A percentile compares a stretch with the other conserved stretches of the same genome.
phyloP scores from a whole-genome alignment of 805 yeast species.

The Starmerella vaccinii region DNA sequence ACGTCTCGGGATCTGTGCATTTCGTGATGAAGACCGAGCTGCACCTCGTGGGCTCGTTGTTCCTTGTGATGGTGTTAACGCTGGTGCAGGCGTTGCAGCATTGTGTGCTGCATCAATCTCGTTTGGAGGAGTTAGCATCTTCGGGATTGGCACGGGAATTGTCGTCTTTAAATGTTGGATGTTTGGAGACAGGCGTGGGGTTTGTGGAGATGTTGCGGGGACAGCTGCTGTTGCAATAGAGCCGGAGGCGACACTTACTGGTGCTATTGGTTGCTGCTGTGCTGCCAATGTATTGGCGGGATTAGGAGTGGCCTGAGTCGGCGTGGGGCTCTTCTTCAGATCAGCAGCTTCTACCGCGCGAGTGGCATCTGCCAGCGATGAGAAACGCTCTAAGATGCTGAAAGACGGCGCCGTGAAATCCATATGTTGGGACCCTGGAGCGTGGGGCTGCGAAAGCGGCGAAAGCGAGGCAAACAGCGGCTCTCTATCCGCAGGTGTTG shows the following conservation, averaged over 20 bases:
- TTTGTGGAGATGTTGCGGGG: background rate
- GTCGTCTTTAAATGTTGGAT: background rate
- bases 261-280: background rate
- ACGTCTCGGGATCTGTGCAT: background rate
- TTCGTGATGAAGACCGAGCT: background rate
- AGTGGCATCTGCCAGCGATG: conserved; percentile 26
- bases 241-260: background rate
- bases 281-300: background rate
- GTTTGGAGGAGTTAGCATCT: conserved; percentile 2
- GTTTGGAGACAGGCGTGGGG: background rate
- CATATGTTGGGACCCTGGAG: conserved; percentile 2
- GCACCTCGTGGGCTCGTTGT: background rate
- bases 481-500: conserved; percentile 1
- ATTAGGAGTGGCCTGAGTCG: background rate
- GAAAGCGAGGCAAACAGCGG: conserved; percentile 19
- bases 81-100: background rate
- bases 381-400: conserved; percentile 25
- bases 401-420: conserved; percentile 24
- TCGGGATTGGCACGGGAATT: background rate
- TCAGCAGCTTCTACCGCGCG: conserved; percentile 15
- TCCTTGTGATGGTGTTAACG: background rate
- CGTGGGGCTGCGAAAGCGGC: conserved; percentile 8
- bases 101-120: background rate
- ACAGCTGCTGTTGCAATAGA: background rate
- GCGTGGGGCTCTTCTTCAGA: background rate